phyloP scores from a whole-genome alignment of 495 filamentous ascomycete genomes.

The Penicillium psychrofluorescens region DNA sequence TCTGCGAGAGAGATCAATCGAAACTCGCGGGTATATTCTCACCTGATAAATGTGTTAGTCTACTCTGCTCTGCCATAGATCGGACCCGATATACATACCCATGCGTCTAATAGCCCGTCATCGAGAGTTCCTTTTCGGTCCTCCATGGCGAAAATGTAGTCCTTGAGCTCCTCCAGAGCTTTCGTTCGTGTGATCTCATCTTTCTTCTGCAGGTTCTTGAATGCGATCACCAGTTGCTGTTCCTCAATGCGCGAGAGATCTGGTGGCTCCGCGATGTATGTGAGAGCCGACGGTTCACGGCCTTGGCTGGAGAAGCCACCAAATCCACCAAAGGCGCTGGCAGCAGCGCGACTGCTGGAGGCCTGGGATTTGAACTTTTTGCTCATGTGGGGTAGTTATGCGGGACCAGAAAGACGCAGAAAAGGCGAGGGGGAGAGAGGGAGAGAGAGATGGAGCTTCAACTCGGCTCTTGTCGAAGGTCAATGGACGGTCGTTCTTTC shows the following conservation, averaged over 20 bases:
- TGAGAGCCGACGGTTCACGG: constrained; percentile 52
- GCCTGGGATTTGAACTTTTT: constrained; percentile 67
- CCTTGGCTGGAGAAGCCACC: constrained; percentile 36
- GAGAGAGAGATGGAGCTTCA: too few species aligned
- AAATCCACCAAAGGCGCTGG: constrained; percentile 40
- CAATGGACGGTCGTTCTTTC: background rate
- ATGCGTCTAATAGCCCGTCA: constrained; percentile 73
- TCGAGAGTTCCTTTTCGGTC: constrained; percentile 51
- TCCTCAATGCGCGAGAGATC: constrained; percentile 73
- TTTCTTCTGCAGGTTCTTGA: constrained; percentile 89
- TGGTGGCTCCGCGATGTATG: constrained; percentile 79
- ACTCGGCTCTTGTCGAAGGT: too few species aligned
- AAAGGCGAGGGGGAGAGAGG: background rate
- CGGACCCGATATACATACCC: constrained; percentile 53
- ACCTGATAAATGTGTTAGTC: constrained; percentile 45
- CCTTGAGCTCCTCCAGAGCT: constrained; percentile 77
- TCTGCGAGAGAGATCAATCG: constrained; percentile 79
- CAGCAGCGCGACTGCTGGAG: constrained; percentile 61
- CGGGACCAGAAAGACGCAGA: constrained; percentile 22
- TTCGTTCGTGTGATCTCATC: constrained; percentile 90
- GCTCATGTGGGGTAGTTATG: constrained; percentile 48
- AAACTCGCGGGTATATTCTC: constrained; percentile 76
- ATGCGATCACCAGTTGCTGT: constrained; percentile 72
- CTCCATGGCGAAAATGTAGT: constrained; percentile 46
- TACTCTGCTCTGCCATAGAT: constrained; percentile 7